Evolutionary conservation across 257 asterid species (phyloP), one percentile per base, ranked within the genome.

Genomic region (Solanum bukasovii): DNA sequence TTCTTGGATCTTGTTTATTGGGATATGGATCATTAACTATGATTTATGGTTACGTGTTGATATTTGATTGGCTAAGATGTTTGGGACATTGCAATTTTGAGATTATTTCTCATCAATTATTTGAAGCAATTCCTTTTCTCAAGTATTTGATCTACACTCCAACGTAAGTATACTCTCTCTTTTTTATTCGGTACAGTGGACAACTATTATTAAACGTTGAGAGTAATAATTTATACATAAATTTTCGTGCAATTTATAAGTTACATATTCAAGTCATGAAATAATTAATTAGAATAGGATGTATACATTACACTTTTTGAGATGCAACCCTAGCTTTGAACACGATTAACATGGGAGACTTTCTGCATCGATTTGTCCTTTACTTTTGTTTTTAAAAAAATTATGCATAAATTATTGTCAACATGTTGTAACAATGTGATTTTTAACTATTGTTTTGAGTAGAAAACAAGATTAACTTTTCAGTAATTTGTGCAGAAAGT

Each of bases 21-120:
- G 99, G 99, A 61, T 88, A 85, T 85, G 99, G 98, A 88, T 97
- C 99, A 9, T 90, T 93, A 84, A 79, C 89, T 88, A 91, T 94
- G 95, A 91, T 96, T 71, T 96, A 96, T 34, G 91, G 87, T 44
- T 93, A 97, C 59, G 91, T 95, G 5, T 75, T 97, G 95, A 84
- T 87, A 14, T 97, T 97, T 86, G 98, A 96, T 90, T 87, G 85
- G 0, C 83, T 97, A 74, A 95, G 98, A 87, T 94, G 98, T 87
- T 93, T 97, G 59, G 99, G 99, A 9, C 98, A 97, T 92, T 93
- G 94, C 89, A 96, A 97, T 75, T 91, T 93, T 20, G 99, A 97
- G 81, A 93, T 97, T 40, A 83, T 97, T 81, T 97, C 99, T 0
- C 95, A 97, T 92, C 94, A 87, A 79, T 82, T 96, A 13, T 97